A percentile compares a stretch with the other conserved stretches of the same genome.
Evolutionary conservation across 345 rosid genomes (phyloP).

Genomic region (Euphorbia pulcherrima): DNA sequence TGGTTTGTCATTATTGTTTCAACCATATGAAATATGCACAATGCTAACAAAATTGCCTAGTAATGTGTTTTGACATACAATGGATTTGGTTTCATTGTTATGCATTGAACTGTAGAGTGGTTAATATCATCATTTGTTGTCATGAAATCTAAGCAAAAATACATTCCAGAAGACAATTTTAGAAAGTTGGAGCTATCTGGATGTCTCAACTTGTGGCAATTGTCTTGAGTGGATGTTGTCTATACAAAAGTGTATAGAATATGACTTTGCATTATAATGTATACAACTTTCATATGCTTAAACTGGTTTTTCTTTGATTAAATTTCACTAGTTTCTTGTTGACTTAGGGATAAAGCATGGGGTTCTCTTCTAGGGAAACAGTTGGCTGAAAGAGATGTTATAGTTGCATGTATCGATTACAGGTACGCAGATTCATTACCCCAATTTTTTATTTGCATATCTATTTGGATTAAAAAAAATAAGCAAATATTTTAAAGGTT

Average conservation of each 20-base stretch:
- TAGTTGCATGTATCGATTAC: slow-evolving; percentile 36
- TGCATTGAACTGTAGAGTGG: neutral
- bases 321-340: slow-evolving; percentile 16
- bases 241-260: neutral
- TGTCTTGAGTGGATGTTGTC: slow-evolving; percentile 1
- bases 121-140: neutral
- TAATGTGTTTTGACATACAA: neutral
- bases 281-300: neutral
- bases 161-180: neutral
- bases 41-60: neutral
- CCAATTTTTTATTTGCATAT: neutral
- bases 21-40: neutral
- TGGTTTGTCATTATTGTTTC: neutral
- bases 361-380: slow-evolving; percentile 32
- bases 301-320: slow-evolving; percentile 19
- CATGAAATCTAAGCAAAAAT: neutral
- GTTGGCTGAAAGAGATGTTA: slow-evolving; percentile 33
- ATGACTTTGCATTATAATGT: neutral
- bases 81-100: neutral
- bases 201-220: neutral
- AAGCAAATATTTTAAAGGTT: neutral
- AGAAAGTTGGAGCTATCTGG: neutral
- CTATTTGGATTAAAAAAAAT: neutral
- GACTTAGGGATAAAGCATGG: slow-evolving; percentile 35
- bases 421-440: slow-evolving; percentile 22